Percentiles rank a stretch among this genome's conserved stretches.
These are phyloP conservation scores for Coriaria nepalensis DNA, from an alignment of 306 rosid species.

Conservation along the genomic window DNA sequence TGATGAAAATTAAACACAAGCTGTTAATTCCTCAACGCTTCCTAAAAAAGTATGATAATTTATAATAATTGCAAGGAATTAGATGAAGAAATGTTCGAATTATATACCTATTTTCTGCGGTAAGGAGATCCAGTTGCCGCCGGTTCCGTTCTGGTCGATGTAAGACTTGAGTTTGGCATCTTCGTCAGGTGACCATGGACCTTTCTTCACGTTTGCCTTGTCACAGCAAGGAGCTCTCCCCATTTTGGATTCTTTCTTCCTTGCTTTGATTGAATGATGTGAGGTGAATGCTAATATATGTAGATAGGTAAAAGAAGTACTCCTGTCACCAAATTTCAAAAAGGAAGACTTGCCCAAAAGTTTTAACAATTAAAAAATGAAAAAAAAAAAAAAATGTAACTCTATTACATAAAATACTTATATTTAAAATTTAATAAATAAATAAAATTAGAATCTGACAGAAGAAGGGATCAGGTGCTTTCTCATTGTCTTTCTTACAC, in stretches of 20 bases:
- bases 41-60: too few relatives aligned
- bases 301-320: too few relatives aligned
- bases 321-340: constrained; percentile 33
- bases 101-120: constrained; percentile 81
- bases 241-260: constrained; percentile 22
- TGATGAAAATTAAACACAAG: constrained; percentile 4
- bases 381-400: constrained; percentile 7
- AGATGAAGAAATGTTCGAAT: neutral
- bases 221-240: constrained; percentile 99
- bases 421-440: too few relatives aligned
- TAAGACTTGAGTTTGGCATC: constrained; percentile 86
- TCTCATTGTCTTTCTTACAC: constrained; percentile 36
- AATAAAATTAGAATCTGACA: constrained; percentile 28
- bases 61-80: neutral
- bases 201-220: constrained; percentile 96
- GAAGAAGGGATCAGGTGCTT: constrained; percentile 30
- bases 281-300: too few relatives aligned
- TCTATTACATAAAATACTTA: constrained; percentile 22
- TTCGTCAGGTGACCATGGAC: constrained; percentile 99
- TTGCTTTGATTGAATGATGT: neutral
- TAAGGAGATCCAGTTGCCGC: constrained; percentile 94
- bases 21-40: too few relatives aligned
- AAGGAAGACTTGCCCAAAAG: constrained; percentile 13
- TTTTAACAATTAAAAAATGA: neutral
- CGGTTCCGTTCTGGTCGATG: constrained; percentile 73